Conservation (phyloP, 2,329 filamentous ascomycete species). For the Parasarocladium wereldwijsianum region DNA sequence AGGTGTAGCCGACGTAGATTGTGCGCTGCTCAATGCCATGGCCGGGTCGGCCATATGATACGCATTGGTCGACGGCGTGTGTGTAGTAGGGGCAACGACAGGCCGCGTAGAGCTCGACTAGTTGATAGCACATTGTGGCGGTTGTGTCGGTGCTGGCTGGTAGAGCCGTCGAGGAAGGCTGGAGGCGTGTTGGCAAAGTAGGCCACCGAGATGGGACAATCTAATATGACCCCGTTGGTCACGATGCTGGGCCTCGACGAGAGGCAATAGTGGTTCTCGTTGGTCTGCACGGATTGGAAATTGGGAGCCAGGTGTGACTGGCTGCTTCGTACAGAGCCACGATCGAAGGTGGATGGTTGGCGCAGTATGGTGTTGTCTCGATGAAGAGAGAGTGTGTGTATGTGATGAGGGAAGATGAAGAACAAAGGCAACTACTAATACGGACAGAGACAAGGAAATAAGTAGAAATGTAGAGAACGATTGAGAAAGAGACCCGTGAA, state of each 20-base stretch:
- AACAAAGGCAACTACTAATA: conserved; percentile 1
- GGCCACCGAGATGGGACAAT: too few species aligned
- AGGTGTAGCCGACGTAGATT: conserved; percentile 73
- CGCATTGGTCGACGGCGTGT: conserved; percentile 74
- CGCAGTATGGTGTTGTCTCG: background rate
- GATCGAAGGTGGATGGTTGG: too few species aligned
- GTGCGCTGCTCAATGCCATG: conserved; percentile 60
- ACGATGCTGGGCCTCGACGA: background rate
- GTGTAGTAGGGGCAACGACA: conserved; percentile 82
- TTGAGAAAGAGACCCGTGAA: conserved; percentile 2
- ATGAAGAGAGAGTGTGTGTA: background rate
- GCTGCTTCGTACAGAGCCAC: too few species aligned
- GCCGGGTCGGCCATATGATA: conserved; percentile 56
- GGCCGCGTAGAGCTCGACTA: conserved; percentile 73
- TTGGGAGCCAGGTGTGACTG: too few species aligned
- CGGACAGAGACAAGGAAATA: conserved; percentile 3
- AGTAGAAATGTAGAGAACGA: conserved; percentile 3
- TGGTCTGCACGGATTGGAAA: too few species aligned
- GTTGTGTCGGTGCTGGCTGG: background rate
- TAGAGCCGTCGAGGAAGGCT: conserved; percentile 9
- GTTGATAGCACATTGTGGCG: conserved; percentile 66
- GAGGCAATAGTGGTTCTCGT: too few species aligned
- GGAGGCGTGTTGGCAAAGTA: conserved; percentile 41
- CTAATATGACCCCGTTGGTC: background rate
- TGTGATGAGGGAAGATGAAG: background rate